A percentile compares a stretch with the other conserved stretches of the same genome.
Conservation (phyloP, 768 basidiomycete species). For the Pulveroboletus sp. region DNA sequence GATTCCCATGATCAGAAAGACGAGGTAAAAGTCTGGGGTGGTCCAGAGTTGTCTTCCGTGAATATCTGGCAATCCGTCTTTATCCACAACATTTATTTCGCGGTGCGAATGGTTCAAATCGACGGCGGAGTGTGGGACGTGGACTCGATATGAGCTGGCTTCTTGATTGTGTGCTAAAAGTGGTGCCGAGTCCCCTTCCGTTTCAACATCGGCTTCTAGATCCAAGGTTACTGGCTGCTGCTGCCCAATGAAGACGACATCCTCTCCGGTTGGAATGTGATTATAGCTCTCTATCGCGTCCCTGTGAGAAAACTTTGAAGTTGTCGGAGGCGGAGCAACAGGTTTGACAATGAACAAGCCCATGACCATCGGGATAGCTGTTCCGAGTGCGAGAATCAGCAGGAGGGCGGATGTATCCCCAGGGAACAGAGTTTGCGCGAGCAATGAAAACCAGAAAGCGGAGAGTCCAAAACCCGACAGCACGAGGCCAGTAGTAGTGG, state of each 20-base stretch:
- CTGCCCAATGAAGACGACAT: conserved; percentile 23
- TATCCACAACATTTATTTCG: conserved; percentile 5
- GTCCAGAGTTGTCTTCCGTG: conserved; percentile 49
- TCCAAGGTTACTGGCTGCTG: conserved; percentile 14
- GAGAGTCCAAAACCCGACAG: conserved; percentile 88
- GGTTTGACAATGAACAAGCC: conserved; percentile 71
- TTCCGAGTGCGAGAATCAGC: conserved; percentile 71
- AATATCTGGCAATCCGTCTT: conserved; percentile 44
- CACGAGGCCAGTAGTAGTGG: conserved; percentile 71
- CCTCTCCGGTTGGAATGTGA: conserved; percentile 14
- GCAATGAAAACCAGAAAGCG: conserved; percentile 81
- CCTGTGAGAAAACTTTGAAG: background rate
- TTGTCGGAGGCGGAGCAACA: conserved; percentile 52
- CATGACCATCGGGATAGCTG: conserved; percentile 73
- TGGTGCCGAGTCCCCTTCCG: conserved; percentile 18
- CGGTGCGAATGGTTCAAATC: conserved; percentile 19
- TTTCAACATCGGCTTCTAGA: conserved; percentile 10
- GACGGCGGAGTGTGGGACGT: conserved; percentile 12
- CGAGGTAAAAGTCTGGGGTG: conserved; percentile 59
- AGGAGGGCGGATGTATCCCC: conserved; percentile 79
- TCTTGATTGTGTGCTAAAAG: conserved; percentile 21
- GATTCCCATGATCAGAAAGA: conserved; percentile 52
- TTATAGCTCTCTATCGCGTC: conserved; percentile 16
- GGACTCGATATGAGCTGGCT: conserved; percentile 21
- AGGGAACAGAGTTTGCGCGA: conserved; percentile 68